Conservation (phyloP, 495 filamentous ascomycete species). For the Viridothelium virens region DNA sequence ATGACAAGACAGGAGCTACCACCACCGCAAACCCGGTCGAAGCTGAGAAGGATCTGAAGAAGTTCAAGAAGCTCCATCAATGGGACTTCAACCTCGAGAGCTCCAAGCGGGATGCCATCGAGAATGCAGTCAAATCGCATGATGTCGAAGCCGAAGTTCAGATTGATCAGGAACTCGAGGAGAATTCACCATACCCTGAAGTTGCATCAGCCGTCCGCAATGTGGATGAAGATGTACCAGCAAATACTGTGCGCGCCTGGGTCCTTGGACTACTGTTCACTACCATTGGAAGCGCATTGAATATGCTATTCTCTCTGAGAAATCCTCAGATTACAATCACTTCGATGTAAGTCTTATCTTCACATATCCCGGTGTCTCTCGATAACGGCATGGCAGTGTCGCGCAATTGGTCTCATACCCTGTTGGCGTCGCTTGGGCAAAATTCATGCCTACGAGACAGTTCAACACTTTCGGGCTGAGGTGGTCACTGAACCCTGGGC, state of each 20-base stretch:
- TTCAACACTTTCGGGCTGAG: constrained; percentile 21
- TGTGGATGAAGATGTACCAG: constrained; percentile 45
- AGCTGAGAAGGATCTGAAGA: constrained; percentile 27
- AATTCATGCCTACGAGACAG: constrained; percentile 16
- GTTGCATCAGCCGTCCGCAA: constrained; percentile 53
- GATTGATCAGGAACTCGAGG: constrained; percentile 48
- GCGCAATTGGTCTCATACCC: constrained; percentile 15
- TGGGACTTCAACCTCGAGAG: constrained; percentile 57
- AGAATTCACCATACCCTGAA: constrained; percentile 65
- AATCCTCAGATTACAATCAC: constrained; percentile 22
- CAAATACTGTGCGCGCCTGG: constrained; percentile 67
- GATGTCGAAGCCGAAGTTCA: constrained; percentile 47
- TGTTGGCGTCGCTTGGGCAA: constrained; percentile 12
- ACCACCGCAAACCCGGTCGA: neutral
- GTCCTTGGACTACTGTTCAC: constrained; percentile 53
- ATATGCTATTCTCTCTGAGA: constrained; percentile 25
- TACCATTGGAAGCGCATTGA: constrained; percentile 21
- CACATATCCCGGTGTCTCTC: neutral
- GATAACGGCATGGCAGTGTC: constrained; percentile 5
- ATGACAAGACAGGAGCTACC: neutral
- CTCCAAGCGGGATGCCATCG: constrained; percentile 52
- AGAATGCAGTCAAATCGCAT: constrained; percentile 52
- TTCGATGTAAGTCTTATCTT: constrained; percentile 18
- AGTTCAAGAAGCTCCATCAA: constrained; percentile 52
- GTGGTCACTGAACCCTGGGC: constrained; percentile 27